Evolutionary conservation across 2,329 filamentous ascomycete genomes (phyloP), one percentile per base, ranked within the genome.

Genomic region (Calonectria hongkongensis): DNA sequence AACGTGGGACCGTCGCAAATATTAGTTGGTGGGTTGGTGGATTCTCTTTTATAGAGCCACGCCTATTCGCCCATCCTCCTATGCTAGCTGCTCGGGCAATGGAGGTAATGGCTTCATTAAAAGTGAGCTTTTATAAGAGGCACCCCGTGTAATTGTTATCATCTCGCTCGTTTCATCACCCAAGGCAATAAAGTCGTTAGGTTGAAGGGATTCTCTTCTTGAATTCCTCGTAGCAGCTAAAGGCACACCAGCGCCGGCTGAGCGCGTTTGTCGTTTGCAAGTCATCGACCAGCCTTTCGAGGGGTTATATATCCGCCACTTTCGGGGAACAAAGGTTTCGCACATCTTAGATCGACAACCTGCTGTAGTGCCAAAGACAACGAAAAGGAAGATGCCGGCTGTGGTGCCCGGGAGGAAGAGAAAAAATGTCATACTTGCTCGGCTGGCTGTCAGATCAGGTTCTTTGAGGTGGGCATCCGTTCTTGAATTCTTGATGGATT

Each of bases 401-500:
- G 54, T 60, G 54, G 54, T 60, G 13, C 54, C 54, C 27, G 54
- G 54, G 21, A 60, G 21, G 36, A 60, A 60, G 5, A 60, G 54
- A 12, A 60, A 60, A n/a, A 60, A 60, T 3, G 54, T 60, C 33
- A 30, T 4, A 21, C 16, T 60, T 28, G 54, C 54, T 13, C 54
- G 54, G 21, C n/a, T 9, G 13, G 25, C 54, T 10, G n/a, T 27
- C 7, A 60, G 33, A 12, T 60, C 54, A 9, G 54, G 54, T 16
- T 60, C 33, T 28, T 41, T 18, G 33, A 60, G 33, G 6, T 16
- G 41, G 21, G 36, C 6, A 28, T 60, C n/a, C 21, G 33, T 28
- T 41, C 15, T 41, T 16, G 54, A 39, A 33, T 60, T 60, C 25
- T 41, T 60, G 33, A 60, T 16, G 15, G 54, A 60, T 28, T 60